Base-by-base conservation (phyloP, 192 early-diverging fungal genomes). In the Entomortierella beljakovae region DNA sequence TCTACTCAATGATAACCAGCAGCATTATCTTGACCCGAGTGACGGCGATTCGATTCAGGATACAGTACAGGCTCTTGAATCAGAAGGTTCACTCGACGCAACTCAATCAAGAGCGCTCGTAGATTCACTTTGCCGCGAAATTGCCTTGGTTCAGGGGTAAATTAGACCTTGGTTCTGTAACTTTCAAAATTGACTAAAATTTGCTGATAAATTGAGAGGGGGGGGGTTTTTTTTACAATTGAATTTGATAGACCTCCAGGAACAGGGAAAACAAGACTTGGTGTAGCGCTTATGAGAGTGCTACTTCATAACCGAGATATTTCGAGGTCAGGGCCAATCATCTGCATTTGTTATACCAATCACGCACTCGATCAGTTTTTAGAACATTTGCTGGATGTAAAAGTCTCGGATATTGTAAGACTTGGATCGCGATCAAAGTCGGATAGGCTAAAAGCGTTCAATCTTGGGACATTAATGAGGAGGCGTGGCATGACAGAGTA, bases 351-450 rank as follows among this genome's bases (percentile, higher is more conserved):
- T 43, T 88, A 82, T 51, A 90, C 89, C 16, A 90, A 90, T 42
- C 89, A 89, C 60, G 89, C 89, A 1, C 60, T 90, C 16, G 89
- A 89, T 43, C 87, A 89, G 68, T 90, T 90, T 58, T 48, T 91
- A 2, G 85, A 87, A 56, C 77, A 87, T 53, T 56, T 90, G 11
- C 60, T 90, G 3, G 80, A 88, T 26, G 53, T 53, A n/a, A 76
- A 58, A 1, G 63, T 87, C 5, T 37, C 50, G 7, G 52, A 76
- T 7, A 80, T 88, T 37, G 84, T 88, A 28, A 82, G 89, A 11
- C 49, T 90, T 16, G 87, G 89, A 6, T 31, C 71, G 7, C 81
- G 82, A 5, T 80, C 79, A 1, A 81, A 79, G 40, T 76, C 71
- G n/a, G 74, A 72, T 31, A 50, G 48, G 32, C 50, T 83, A 31